Evolutionary conservation across 2,329 filamentous ascomycete species (phyloP).

Genomic region (Samsoniella hepiali): DNA sequence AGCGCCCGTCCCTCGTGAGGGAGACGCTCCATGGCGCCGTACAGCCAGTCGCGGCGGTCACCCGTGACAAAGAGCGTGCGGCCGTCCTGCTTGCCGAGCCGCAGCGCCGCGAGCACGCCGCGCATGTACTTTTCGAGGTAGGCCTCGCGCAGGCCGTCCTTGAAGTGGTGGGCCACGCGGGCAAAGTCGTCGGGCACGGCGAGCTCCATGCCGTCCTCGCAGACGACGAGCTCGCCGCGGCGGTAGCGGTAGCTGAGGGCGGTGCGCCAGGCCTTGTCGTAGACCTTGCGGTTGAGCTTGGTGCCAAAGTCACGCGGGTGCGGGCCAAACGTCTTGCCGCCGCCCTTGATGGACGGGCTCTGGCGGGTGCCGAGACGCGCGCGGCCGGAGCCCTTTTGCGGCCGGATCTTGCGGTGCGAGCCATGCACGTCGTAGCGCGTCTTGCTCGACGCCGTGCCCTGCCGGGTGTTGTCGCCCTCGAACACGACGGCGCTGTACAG

Average conservation of each 20-base stretch:
- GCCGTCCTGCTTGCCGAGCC: constrained; percentile 64
- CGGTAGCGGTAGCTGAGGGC: constrained; percentile 89
- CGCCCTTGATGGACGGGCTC: constrained; percentile 76
- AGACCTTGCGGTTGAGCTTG: constrained; percentile 79
- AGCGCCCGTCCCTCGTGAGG: constrained; percentile 67
- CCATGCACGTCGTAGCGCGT: constrained; percentile 80
- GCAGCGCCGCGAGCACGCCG: constrained; percentile 67
- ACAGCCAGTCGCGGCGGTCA: constrained; percentile 58
- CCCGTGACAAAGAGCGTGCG: constrained; percentile 74
- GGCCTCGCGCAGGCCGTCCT: constrained; percentile 49
- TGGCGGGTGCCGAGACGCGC: constrained; percentile 80
- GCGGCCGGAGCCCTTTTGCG: constrained; percentile 80
- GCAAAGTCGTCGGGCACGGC: constrained; percentile 49
- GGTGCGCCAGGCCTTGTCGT: constrained; percentile 92
- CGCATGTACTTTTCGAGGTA: constrained; percentile 61
- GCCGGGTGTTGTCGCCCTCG: constrained; percentile 84
- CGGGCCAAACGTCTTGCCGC: constrained; percentile 87
- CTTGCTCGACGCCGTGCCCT: constrained; percentile 81
- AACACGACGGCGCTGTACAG: constrained; percentile 89
- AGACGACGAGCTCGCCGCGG: constrained; percentile 80
- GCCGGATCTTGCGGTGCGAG: constrained; percentile 74
- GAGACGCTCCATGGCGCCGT: constrained; percentile 61
- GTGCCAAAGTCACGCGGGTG: constrained; percentile 89
- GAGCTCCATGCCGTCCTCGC: constrained; percentile 75
- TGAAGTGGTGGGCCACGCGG: constrained; percentile 41